Conservation (phyloP, 1,139 yeast genomes). For the Diutina catenulata region DNA sequence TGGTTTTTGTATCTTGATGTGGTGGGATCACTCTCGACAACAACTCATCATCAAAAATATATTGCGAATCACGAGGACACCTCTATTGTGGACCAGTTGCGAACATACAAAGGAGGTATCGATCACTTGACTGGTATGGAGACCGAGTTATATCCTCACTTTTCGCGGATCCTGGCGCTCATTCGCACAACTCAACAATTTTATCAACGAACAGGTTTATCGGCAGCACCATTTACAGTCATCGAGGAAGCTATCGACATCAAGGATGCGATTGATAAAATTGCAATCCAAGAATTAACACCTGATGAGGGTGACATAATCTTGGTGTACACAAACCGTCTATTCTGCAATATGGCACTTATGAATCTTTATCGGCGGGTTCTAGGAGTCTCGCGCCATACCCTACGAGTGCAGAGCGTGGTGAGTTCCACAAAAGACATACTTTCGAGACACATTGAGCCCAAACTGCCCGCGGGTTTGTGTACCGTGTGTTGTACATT, state of each 20-base stretch:
- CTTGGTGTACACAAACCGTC: conserved; percentile 28
- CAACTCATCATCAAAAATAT: conserved; percentile 20
- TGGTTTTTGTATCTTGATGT: conserved; percentile 69
- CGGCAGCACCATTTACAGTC: not conserved
- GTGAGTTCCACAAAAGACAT: conserved; percentile 28
- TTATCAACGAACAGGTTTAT: not conserved
- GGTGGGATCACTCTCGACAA: conserved; percentile 44
- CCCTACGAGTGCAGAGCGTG: conserved; percentile 34
- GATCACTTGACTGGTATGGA: conserved; percentile 3
- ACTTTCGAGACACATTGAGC: conserved; percentile 25
- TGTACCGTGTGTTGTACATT: conserved; percentile 46
- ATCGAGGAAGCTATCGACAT: conserved; percentile 7
- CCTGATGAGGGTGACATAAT: not conserved
- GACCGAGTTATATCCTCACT: not conserved
- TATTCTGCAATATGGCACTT: conserved; percentile 45
- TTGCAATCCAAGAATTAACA: conserved; percentile 6
- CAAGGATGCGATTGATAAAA: conserved; percentile 7
- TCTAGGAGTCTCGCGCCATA: conserved; percentile 32
- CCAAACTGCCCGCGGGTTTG: conserved; percentile 39
- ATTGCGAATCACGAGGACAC: conserved; percentile 10
- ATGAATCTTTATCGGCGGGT: conserved; percentile 48
- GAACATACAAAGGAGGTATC: conserved; percentile 2
- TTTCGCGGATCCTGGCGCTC: not conserved
- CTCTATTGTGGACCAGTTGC: conserved; percentile 5
- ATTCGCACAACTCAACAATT: not conserved